These are phyloP conservation scores for Lepidium didymum DNA, from an alignment of 345 rosid genomes.

Conservation along the genomic window DNA sequence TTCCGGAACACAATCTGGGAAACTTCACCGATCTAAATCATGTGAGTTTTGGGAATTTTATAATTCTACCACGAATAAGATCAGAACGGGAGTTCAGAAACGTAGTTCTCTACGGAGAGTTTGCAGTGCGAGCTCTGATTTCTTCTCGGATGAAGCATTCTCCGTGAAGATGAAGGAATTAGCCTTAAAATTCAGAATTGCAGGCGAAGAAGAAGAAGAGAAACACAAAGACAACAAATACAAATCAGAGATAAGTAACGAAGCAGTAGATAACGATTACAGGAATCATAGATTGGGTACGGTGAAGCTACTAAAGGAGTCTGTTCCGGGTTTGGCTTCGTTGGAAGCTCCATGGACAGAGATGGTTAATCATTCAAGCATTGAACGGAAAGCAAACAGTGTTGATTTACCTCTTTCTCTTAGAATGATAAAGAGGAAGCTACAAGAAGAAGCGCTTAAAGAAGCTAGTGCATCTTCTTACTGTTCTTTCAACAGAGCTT, in stretches of 20 bases:
- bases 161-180: slow-evolving; percentile 22
- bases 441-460: slow-evolving; percentile 38
- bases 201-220: slow-evolving; percentile 5
- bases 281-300: slow-evolving; percentile 1
- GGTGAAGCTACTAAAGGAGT: slow-evolving; percentile 6
- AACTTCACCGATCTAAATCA: slow-evolving; percentile 21
- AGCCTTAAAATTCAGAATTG: slow-evolving; percentile 4
- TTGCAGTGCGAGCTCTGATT: slow-evolving; percentile 26
- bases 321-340: slow-evolving; percentile 22
- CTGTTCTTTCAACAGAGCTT: slow-evolving; percentile 61
- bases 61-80: background rate
- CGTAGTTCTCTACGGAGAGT: slow-evolving; percentile 17
- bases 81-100: background rate
- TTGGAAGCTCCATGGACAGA: slow-evolving; percentile 27
- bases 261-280: background rate
- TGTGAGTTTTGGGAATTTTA: slow-evolving; percentile 20
- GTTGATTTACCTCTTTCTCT: slow-evolving; percentile 52
- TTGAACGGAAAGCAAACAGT: slow-evolving; percentile 50
- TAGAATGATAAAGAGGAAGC: slow-evolving; percentile 58
- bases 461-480: slow-evolving; percentile 38
- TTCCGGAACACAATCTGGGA: slow-evolving; percentile 22
- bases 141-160: slow-evolving; percentile 28
- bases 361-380: slow-evolving; percentile 26
- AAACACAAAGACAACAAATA: background rate
- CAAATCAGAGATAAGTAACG: slow-evolving; percentile 4